Evolutionary conservation across 2,329 filamentous ascomycete genomes (phyloP).

Genomic region (Diaporthe nobilis): DNA sequence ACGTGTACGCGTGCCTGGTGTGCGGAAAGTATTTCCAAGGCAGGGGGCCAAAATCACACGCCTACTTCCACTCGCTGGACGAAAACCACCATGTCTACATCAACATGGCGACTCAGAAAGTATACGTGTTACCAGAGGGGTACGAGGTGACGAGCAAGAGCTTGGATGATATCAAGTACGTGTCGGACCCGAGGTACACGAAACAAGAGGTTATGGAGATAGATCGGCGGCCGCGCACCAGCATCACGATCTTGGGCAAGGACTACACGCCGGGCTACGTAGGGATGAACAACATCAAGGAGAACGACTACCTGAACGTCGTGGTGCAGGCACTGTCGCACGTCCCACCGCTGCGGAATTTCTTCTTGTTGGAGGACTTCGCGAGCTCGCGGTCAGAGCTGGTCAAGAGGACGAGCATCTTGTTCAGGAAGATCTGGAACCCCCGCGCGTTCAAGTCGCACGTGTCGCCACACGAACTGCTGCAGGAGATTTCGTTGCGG

Average conservation of each 20-base stretch:
- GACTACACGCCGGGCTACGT: conserved; percentile 95
- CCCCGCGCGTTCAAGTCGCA: conserved; percentile 95
- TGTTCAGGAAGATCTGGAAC: conserved; percentile 98
- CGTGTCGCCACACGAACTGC: conserved; percentile 95
- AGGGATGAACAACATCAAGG: conserved; percentile 99
- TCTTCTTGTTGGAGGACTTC: conserved; percentile 89
- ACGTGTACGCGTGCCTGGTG: conserved; percentile 96
- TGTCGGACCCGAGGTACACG: conserved; percentile 90
- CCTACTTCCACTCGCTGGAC: conserved; percentile 97
- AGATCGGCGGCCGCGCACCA: conserved; percentile 75
- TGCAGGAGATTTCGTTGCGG: conserved; percentile 92
- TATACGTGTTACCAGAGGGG: conserved; percentile 93
- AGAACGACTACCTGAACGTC: conserved; percentile 98
- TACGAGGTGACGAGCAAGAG: conserved; percentile 97
- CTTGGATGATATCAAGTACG: conserved; percentile 97
- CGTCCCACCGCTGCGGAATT: conserved; percentile 90
- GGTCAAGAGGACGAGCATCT: conserved; percentile 86
- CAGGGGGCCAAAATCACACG: conserved; percentile 91
- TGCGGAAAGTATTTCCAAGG: conserved; percentile 99
- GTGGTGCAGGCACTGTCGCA: conserved; percentile 93
- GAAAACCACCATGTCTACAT: conserved; percentile 97
- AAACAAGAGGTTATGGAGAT: conserved; percentile 84
- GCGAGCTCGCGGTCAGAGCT: conserved; percentile 78
- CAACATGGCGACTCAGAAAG: conserved; percentile 94
- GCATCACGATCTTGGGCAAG: conserved; percentile 85